A percentile compares a stretch with the other conserved stretches of the same genome.
These are phyloP conservation scores for Lachnellula subtilissima DNA, from an alignment of 2,329 filamentous ascomycete species.

Conservation along the genomic window DNA sequence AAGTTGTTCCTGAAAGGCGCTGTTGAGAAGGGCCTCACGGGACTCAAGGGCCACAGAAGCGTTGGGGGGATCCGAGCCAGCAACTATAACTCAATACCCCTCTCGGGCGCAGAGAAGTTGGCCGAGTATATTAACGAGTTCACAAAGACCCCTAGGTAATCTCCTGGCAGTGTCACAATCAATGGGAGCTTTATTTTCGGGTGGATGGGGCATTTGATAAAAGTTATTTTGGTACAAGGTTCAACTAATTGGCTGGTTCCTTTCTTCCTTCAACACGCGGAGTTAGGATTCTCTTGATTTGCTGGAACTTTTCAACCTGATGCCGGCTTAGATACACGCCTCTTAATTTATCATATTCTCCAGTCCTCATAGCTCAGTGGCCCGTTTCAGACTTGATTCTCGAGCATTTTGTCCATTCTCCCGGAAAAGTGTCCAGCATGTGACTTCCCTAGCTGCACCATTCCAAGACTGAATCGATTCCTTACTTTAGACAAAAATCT, in stretches of 20 bases:
- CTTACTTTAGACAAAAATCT: neutral
- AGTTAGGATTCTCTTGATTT: neutral
- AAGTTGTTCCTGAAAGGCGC: constrained; percentile 74
- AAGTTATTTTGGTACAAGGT: neutral
- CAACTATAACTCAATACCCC: constrained; percentile 82
- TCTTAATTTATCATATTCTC: too few species aligned
- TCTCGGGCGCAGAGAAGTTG: constrained; percentile 63
- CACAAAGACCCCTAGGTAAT: constrained; percentile 31
- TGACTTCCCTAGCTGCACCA: neutral
- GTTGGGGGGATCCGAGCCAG: constrained; percentile 81
- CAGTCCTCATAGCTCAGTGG: too few species aligned
- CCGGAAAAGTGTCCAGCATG: constrained; percentile 10
- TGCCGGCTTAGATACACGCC: too few species aligned
- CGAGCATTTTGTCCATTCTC: neutral
- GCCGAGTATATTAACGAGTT: constrained; percentile 56
- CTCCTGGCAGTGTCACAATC: neutral
- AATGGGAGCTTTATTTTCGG: neutral
- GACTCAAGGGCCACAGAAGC: constrained; percentile 82
- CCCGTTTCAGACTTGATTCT: neutral
- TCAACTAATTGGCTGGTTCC: neutral
- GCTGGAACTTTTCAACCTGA: neutral
- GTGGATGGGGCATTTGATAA: neutral
- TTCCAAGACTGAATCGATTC: neutral
- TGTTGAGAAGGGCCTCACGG: constrained; percentile 63
- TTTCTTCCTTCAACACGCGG: neutral